Conservation (phyloP, 1,284 basidiomycete species). For the Gastroboletus turbinatus region DNA sequence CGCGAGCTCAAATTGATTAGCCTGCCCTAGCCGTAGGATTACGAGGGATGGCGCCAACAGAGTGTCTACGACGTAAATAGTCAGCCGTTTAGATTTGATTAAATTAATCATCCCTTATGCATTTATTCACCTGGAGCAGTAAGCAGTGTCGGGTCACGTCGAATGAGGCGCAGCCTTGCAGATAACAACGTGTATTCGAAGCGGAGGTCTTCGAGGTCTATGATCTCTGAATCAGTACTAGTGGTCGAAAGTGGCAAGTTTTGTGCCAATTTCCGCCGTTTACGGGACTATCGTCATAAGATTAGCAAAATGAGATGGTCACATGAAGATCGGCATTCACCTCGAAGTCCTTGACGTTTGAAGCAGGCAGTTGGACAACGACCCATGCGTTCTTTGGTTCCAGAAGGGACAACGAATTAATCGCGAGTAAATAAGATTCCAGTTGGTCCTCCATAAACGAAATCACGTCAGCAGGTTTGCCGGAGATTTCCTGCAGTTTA, state of each 20-base stretch:
- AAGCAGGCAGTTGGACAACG: constrained; percentile 25
- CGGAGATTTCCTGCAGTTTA: constrained; percentile 65
- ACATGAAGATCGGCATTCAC: constrained; percentile 27
- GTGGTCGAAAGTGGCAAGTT: constrained; percentile 80
- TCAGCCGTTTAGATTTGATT: constrained; percentile 11
- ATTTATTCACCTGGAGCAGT: constrained; percentile 45
- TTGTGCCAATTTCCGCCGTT: constrained; percentile 69
- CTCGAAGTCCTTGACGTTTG: constrained; percentile 28
- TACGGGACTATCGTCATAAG: constrained; percentile 47
- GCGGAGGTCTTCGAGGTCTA: constrained; percentile 82
- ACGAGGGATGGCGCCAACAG: constrained; percentile 70
- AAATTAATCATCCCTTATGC: constrained; percentile 29
- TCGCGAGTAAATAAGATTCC: constrained; percentile 81
- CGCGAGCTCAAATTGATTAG: constrained; percentile 79
- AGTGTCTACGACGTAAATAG: constrained; percentile 47
- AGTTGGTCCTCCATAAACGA: constrained; percentile 74
- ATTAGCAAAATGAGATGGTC: constrained; percentile 22
- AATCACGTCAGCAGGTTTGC: constrained; percentile 51
- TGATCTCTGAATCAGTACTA: constrained; percentile 66
- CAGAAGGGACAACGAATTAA: constrained; percentile 87
- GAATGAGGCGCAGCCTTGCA: constrained; percentile 77
- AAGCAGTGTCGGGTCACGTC: constrained; percentile 52
- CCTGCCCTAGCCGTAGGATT: constrained; percentile 79
- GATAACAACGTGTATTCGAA: constrained; percentile 82
- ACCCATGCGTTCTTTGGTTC: constrained; percentile 86